Evolutionary conservation across 192 early-diverging fungal genomes (phyloP), one percentile per base, ranked within the genome.

Genomic region (Entomortierella chlamydospora): DNA sequence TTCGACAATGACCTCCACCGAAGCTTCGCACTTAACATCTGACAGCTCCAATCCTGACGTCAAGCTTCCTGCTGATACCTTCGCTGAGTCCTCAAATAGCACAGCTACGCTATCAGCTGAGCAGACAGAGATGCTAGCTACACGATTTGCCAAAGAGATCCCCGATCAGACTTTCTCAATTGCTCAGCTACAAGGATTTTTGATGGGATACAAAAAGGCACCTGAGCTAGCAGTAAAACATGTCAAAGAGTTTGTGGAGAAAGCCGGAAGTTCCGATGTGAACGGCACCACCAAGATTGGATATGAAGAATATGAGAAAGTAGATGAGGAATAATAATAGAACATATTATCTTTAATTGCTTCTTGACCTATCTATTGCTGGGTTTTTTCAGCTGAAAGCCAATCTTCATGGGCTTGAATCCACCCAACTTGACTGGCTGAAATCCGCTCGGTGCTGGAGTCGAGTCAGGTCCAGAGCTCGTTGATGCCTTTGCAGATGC

Each of bases 151-250:
- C 2, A 50, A 62, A 2, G 70, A 49, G 12, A 81, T 87, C 45
- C 86, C 86, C 0, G 81, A 87, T 26, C 64, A 74, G 28, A 60
- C 37, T n/a, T 84, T 81, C 51, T 84, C 82, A 23, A 85, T 85
- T 62, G 86, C 86, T 1, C 82, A 85, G 22, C 57, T 87, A 4
- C 86, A 87, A 57, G 86, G 84, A 7, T 87, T 85, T 41, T 55
- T 87, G 13, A 87, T 87, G 86, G 73, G 81, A 6, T 76, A 85
- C 68, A 87, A 87, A 58, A 78, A 78, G 55, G 51, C 70, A 0
- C 86, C 86, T 8, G 58, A 76, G 39, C 34, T 81, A 33, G 84
- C 84, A 25, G 66, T 85, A 11, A 23, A 74, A 22, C 57, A 79
- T 33, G 81, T 73, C 26, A 25, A 61, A 0, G 71, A 68, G 31